Percentiles rank a stretch among this genome's conserved stretches.
These are phyloP conservation scores for Sphagnum contortum DNA, from an alignment of 225 moss, liverwort and hornwort species.

Conservation along the genomic window DNA sequence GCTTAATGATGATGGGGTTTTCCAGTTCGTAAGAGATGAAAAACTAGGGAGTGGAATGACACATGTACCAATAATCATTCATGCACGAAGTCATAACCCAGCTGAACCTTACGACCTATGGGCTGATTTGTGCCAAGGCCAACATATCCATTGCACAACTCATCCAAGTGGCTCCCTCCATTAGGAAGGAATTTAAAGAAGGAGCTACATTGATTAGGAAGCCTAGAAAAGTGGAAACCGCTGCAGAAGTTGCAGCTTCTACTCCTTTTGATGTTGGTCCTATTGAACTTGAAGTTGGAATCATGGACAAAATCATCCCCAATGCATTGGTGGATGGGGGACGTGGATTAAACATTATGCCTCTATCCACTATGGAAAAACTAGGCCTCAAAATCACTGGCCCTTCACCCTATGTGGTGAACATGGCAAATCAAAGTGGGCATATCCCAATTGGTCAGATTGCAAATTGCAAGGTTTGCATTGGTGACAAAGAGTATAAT, in stretches of 20 bases:
- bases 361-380: too few species aligned
- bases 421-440: too few species aligned
- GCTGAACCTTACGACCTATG: constrained; percentile 3
- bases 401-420: too few species aligned
- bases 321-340: too few species aligned
- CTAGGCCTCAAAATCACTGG: too few species aligned
- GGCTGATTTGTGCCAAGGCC: constrained; percentile 1
- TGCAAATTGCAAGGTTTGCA: too few species aligned
- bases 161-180: constrained; percentile 1
- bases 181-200: constrained; percentile 6
- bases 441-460: too few species aligned
- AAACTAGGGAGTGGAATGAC: not conserved
- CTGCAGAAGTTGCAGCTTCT: not conserved
- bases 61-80: not conserved
- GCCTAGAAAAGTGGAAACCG: not conserved
- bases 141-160: constrained; percentile 7
- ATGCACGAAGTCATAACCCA: not conserved
- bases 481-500: too few species aligned
- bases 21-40: not conserved
- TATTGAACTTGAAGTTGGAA: too few species aligned
- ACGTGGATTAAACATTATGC: too few species aligned
- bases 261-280: too few species aligned
- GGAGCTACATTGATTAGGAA: not conserved
- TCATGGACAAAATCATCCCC: too few species aligned
- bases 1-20: not conserved